Conservation (phyloP, 805 yeast species). For the Ogataea salicorniae region DNA sequence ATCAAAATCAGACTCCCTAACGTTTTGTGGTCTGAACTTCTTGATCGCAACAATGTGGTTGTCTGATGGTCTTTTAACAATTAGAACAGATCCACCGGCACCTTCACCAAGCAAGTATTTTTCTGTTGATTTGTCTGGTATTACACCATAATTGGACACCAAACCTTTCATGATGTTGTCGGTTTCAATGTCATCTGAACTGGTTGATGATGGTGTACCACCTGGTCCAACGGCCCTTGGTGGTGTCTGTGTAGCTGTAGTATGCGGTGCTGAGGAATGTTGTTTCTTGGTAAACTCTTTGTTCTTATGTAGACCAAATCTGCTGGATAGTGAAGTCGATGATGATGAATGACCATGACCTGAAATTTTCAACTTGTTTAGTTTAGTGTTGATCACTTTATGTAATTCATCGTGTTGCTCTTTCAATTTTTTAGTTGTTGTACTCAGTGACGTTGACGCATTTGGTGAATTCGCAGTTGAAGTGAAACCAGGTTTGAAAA, state of each 20-base stretch:
- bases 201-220: neutral
- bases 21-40: conserved; percentile 66
- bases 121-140: conserved; percentile 50
- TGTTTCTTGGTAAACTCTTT: neutral
- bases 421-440: conserved; percentile 1
- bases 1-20: conserved; percentile 58
- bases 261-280: neutral
- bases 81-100: conserved; percentile 90
- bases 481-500: conserved; percentile 30
- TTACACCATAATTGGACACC: conserved; percentile 59
- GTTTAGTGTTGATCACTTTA: conserved; percentile 13
- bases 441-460: neutral
- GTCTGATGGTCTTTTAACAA: conserved; percentile 58
- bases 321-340: neutral
- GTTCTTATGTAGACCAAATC: neutral
- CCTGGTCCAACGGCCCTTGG: neutral
- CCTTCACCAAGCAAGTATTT: conserved; percentile 65
- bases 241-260: neutral
- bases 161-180: conserved; percentile 29
- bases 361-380: conserved; percentile 15
- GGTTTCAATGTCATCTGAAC: conserved; percentile 1
- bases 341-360: neutral
- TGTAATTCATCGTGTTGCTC: conserved; percentile 20
- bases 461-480: neutral
- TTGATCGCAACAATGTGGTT: conserved; percentile 73